These are phyloP conservation scores for Diaporthe sp. DNA, from an alignment of 2,329 filamentous ascomycete species.

Conservation along the genomic window DNA sequence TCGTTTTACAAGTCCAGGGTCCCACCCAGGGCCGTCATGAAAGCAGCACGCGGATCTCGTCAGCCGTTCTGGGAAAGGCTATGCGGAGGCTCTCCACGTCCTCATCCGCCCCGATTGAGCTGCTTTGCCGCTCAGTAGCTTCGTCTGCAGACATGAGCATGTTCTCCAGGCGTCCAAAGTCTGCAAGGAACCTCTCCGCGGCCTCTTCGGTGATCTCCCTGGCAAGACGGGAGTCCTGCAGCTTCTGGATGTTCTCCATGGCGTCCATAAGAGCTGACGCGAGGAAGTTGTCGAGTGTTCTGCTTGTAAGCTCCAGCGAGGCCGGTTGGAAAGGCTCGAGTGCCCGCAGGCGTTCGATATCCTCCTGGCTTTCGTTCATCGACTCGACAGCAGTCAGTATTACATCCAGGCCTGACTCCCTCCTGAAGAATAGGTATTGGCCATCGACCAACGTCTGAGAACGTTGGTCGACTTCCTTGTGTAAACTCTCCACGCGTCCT, in stretches of 20 bases:
- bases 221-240: slow-evolving; percentile 80
- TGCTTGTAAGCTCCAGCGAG: slow-evolving; percentile 76
- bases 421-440: slow-evolving; percentile 81
- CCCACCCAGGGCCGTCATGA: slow-evolving; percentile 54
- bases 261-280: slow-evolving; percentile 95
- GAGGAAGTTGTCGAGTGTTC: slow-evolving; percentile 88
- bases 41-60: slow-evolving; percentile 72
- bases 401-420: slow-evolving; percentile 79
- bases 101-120: slow-evolving; percentile 17
- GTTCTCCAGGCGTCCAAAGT: slow-evolving; percentile 78
- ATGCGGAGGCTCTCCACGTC: slow-evolving; percentile 54
- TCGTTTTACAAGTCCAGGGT: slow-evolving; percentile 30
- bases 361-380: slow-evolving; percentile 55
- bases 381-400: slow-evolving; percentile 71
- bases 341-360: slow-evolving; percentile 67
- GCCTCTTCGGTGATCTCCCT: slow-evolving; percentile 86
- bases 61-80: slow-evolving; percentile 71
- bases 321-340: slow-evolving; percentile 72
- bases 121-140: slow-evolving; percentile 47
- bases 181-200: slow-evolving; percentile 84
- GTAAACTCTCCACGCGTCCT: slow-evolving; percentile 67
- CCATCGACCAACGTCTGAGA: slow-evolving; percentile 72
- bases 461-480: slow-evolving; percentile 68
- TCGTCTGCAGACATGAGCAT: slow-evolving; percentile 62
- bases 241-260: slow-evolving; percentile 80